Base-by-base conservation (phyloP, 352 stramenopile genomes). In the Phytophthora pinifolia region DNA sequence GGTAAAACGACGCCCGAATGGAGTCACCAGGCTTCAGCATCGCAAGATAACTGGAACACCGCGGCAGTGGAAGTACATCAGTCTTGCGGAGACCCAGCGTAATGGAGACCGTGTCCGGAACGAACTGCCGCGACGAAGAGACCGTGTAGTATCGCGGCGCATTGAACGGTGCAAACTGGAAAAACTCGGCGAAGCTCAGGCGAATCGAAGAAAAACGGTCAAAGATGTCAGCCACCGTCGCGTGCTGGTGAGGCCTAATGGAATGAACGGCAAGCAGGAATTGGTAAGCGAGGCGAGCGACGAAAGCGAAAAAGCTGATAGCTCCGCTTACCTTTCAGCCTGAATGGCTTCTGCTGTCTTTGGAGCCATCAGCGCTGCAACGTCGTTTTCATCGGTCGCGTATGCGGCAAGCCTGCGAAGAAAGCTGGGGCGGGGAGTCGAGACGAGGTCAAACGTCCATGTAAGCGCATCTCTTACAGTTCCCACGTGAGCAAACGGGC, bases 71-170 rank as follows among this genome's bases (percentile, higher is more conserved):
- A 61, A 86, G 66, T 1, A 51, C 15, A 25, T 74, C 67, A 27
- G 74, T 64, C 46, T 85, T 67, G 10, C 80, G 78, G 30, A 90
- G 56, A 4, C 83, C 83, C 9, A 94, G 70, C 7, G 85, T 91
- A 47, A 94, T 80, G 17, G 82, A 87, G 29, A 91, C 69, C 1
- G 53, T 72, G 25, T 89, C 59, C 1, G 74, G 76, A 25, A 66
- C 63, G 39, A 79, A 74, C n/a, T 64, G 65, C 8, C 81, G 69
- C 39, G 85, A 94, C 2, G 85, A 94, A 27, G 85, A 92, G 10
- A 94, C 72, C 6, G 83, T 93, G 72, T 94, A 94, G 51, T 92
- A 91, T 9, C 85, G 72, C 14, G 81, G 71, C 0, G 75, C 63
- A 53, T 91, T 91, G 22, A 59, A 46, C 12, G 85, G 80, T 6